Evolutionary conservation across 106 monocot species (phyloP).

Genomic region (Allium sativum): DNA sequence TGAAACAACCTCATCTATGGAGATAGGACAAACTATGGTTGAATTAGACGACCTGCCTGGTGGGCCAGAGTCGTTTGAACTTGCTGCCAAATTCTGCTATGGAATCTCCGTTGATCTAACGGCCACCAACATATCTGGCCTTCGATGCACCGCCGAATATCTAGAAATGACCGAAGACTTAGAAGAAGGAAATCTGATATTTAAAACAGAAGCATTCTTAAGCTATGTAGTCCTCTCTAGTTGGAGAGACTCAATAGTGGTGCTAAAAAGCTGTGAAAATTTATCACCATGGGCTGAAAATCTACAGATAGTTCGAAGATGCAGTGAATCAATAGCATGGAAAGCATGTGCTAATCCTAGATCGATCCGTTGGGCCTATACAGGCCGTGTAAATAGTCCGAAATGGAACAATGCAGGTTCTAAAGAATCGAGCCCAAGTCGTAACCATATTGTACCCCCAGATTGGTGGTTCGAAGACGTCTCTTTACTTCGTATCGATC

Average conservation of each 20-base stretch:
- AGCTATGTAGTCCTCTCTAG: conserved; percentile 89
- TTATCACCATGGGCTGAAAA: conserved; percentile 96
- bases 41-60: conserved; percentile 75
- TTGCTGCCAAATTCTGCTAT: conserved; percentile 94
- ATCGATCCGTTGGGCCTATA: conserved; percentile 71
- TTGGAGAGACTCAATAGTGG: conserved; percentile 82
- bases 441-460: conserved; percentile 29
- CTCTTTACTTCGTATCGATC: conserved; percentile 66
- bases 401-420: conserved; percentile 40
- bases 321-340: conserved; percentile 95
- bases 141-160: conserved; percentile 84
- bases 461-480: conserved; percentile 98
- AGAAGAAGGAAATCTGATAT: conserved; percentile 90
- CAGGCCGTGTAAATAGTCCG: conserved; percentile 34
- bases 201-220: conserved; percentile 93
- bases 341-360: conserved; percentile 79
- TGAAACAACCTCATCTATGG: conserved; percentile 30
- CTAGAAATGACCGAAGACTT: conserved; percentile 95
- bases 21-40: conserved; percentile 15
- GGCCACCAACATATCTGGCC: conserved; percentile 71
- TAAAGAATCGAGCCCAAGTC: conserved; percentile 53
- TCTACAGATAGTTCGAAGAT: conserved; percentile 82
- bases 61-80: conserved; percentile 72
- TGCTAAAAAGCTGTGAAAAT: conserved; percentile 74
- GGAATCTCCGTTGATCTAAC: conserved; percentile 84